These are phyloP conservation scores for Tephrocybe sp. DNA, from an alignment of 768 basidiomycete genomes.

Conservation along the genomic window DNA sequence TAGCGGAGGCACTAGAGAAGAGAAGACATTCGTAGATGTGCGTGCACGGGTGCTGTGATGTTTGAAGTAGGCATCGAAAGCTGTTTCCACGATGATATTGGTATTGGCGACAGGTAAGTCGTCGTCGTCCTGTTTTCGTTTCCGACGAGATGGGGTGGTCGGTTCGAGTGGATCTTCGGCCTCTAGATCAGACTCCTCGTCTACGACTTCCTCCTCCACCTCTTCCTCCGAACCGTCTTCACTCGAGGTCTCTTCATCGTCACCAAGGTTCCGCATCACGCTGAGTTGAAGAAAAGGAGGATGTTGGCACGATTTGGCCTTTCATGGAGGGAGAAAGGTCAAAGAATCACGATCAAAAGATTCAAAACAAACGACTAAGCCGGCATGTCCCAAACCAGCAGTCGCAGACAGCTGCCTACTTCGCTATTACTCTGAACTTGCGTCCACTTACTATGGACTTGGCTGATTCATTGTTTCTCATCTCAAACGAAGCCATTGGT, in stretches of 20 bases:
- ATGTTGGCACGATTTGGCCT: background rate
- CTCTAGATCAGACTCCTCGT: conserved; percentile 17
- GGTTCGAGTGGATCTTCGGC: conserved; percentile 5
- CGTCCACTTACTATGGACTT: too few relatives aligned
- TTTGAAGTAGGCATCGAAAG: conserved; percentile 87
- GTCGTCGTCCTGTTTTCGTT: conserved; percentile 14
- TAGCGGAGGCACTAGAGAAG: conserved; percentile 69
- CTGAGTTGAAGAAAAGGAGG: background rate
- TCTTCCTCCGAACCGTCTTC: conserved; percentile 15
- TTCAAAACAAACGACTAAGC: background rate
- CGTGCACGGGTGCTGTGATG: conserved; percentile 59
- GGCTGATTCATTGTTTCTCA: too few relatives aligned
- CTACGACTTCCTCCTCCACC: conserved; percentile 11
- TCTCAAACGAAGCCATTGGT: too few relatives aligned
- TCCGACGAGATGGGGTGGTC: conserved; percentile 8
- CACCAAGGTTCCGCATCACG: conserved; percentile 7
- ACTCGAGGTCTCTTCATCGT: conserved; percentile 11
- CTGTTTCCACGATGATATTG: conserved; percentile 54
- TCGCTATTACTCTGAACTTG: too few relatives aligned
- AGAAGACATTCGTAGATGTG: conserved; percentile 82
- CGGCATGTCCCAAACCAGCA: background rate
- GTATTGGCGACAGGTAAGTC: conserved; percentile 17
- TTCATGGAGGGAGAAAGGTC: background rate
- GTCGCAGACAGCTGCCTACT: too few relatives aligned
- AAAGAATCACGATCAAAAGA: background rate